A percentile compares a stretch with the other conserved stretches of the same genome.
Evolutionary conservation across 2,329 filamentous ascomycete species (phyloP).

Genomic region (Incumbomyces delicatus): DNA sequence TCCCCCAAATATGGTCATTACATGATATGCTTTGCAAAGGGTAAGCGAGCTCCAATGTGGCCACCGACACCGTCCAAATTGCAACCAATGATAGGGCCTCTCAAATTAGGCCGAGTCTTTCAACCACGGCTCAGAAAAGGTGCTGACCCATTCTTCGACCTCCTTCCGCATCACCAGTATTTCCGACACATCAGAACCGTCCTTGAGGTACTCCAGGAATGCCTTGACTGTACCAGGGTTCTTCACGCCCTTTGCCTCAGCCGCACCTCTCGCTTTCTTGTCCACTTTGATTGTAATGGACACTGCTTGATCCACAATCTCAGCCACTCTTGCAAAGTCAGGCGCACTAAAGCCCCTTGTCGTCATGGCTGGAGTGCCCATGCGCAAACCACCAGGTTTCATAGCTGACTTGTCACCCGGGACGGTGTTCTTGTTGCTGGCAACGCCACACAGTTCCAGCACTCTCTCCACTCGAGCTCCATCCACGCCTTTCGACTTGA

Average conservation of each 20-base stretch:
- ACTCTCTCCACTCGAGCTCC: conserved; percentile 89
- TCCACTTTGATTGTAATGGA: conserved; percentile 46
- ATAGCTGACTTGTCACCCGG: conserved; percentile 96
- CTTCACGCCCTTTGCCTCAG: conserved; percentile 23
- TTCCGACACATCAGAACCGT: conserved; percentile 23
- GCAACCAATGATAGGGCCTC: neutral
- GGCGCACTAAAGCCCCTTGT: conserved; percentile 84
- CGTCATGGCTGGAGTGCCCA: conserved; percentile 96
- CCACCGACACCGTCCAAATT: neutral
- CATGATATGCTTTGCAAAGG: neutral
- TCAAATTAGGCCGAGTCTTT: conserved; percentile 9
- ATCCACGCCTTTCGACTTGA: conserved; percentile 81
- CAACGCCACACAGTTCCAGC: conserved; percentile 95
- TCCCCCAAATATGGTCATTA: too few species aligned
- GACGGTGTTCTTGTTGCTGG: conserved; percentile 99
- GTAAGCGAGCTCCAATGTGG: too few species aligned
- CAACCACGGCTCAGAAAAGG: conserved; percentile 24
- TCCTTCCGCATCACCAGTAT: conserved; percentile 24
- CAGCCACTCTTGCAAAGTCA: conserved; percentile 82
- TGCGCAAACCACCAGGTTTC: conserved; percentile 87
- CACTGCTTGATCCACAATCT: conserved; percentile 82
- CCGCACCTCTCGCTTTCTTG: conserved; percentile 18
- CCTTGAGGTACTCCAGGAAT: conserved; percentile 24
- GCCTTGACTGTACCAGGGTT: conserved; percentile 24
- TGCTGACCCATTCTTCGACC: conserved; percentile 26